A percentile compares a stretch with the other conserved stretches of the same genome.
phyloP scores from a whole-genome alignment of 345 rosid species.

The Orychophragmus violaceus region DNA sequence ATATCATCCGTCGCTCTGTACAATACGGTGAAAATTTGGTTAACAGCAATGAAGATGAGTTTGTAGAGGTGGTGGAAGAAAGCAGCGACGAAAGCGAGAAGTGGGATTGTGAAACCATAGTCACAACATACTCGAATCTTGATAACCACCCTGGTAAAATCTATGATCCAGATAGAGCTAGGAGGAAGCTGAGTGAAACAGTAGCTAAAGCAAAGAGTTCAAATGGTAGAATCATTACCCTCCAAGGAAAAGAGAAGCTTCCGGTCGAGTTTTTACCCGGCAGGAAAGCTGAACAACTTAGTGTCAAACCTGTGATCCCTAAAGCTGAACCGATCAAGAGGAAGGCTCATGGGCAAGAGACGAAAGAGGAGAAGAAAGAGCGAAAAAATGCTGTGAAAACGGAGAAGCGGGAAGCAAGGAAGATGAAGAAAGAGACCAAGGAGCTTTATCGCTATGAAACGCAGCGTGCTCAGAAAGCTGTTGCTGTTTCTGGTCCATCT shows the following conservation, averaged over 20 bases:
- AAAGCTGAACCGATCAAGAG: conserved; percentile 47
- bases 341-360: conserved; percentile 67
- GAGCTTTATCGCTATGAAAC: conserved; percentile 58
- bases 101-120: conserved; percentile 65
- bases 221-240: conserved; percentile 39
- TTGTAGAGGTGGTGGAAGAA: conserved; percentile 45
- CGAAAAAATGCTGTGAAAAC: conserved; percentile 71
- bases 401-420: conserved; percentile 62
- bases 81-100: conserved; percentile 63
- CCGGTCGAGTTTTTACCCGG: conserved; percentile 62
- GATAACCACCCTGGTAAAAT: conserved; percentile 82
- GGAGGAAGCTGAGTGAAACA: conserved; percentile 54
- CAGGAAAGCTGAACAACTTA: conserved; percentile 23
- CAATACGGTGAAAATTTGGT: background rate
- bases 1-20: background rate
- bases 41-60: conserved; percentile 47
- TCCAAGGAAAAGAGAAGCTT: conserved; percentile 70
- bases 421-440: conserved; percentile 62
- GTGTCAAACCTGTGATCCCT: conserved; percentile 32
- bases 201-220: conserved; percentile 40
- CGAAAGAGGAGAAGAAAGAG: conserved; percentile 91
- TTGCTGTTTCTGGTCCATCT: conserved; percentile 73
- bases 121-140: conserved; percentile 62
- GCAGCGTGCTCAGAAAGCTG: conserved; percentile 70
- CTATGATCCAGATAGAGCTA: conserved; percentile 47